Conservation (phyloP, 2,329 filamentous ascomycete species). For the Colletotrichum acutatum region DNA sequence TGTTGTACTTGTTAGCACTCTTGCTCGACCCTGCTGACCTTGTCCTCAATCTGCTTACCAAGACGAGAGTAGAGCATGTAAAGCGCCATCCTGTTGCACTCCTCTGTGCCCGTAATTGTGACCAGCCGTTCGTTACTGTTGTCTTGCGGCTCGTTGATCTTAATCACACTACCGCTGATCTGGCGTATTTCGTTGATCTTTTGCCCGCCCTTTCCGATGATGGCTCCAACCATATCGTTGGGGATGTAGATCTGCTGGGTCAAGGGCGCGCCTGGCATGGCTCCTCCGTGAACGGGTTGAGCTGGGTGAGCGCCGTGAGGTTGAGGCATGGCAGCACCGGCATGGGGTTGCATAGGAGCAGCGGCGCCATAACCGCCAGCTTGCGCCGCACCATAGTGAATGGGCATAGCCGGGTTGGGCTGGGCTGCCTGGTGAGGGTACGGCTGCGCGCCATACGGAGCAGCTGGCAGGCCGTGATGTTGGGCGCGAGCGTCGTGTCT, state of each 20-base stretch:
- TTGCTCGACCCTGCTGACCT: neutral
- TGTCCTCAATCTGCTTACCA: constrained; percentile 67
- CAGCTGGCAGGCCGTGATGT: constrained; percentile 77
- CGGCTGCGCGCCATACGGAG: constrained; percentile 77
- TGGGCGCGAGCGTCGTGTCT: constrained; percentile 75
- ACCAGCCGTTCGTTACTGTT: constrained; percentile 98
- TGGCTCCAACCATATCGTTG: constrained; percentile 99
- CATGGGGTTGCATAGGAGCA: constrained; percentile 82
- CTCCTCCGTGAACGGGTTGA: constrained; percentile 75
- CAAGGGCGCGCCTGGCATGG: constrained; percentile 80
- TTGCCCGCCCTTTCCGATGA: constrained; percentile 97
- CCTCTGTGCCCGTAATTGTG: constrained; percentile 96
- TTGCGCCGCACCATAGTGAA: constrained; percentile 79
- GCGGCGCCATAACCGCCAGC: constrained; percentile 80
- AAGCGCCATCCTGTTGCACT: constrained; percentile 99
- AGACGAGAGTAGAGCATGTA: constrained; percentile 99
- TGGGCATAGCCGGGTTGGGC: constrained; percentile 70
- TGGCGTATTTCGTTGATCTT: constrained; percentile 99
- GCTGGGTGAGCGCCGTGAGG: constrained; percentile 66
- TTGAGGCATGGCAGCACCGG: constrained; percentile 65
- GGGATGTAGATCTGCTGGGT: constrained; percentile 99
- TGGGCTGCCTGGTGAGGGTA: constrained; percentile 76
- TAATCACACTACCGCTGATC: constrained; percentile 97
- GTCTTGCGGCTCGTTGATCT: constrained; percentile 99
- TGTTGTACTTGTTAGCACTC: constrained; percentile 44